Conservation (phyloP, 495 filamentous ascomycete genomes). For the Pyrenopolyporus hunteri region DNA sequence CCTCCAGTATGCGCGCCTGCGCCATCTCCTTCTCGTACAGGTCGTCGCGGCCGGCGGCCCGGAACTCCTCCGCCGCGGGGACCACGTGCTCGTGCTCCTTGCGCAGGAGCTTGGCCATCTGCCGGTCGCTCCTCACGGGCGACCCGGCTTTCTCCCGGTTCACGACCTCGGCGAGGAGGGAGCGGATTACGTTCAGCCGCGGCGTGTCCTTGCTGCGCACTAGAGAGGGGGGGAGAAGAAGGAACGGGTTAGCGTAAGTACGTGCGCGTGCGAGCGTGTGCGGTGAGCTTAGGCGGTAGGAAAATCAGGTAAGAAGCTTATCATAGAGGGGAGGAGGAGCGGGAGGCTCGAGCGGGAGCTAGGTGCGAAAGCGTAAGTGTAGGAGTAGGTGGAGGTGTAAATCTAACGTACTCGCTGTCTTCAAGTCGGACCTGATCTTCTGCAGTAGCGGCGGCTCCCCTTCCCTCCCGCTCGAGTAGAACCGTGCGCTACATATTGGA, state of each 20-base stretch:
- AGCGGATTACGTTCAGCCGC: slow-evolving; percentile 59
- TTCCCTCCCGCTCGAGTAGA: slow-evolving; percentile 45
- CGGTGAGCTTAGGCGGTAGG: not conserved
- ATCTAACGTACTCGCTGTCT: slow-evolving; percentile 57
- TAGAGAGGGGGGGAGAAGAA: not conserved
- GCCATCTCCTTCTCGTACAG: slow-evolving; percentile 60
- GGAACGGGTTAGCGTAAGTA: not conserved
- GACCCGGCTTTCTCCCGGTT: slow-evolving; percentile 63
- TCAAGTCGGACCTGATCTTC: slow-evolving; percentile 62
- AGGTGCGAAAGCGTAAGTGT: not conserved
- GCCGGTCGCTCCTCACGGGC: slow-evolving; percentile 61
- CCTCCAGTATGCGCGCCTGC: slow-evolving; percentile 54
- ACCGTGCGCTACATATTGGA: slow-evolving; percentile 28
- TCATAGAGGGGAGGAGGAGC: too few species aligned
- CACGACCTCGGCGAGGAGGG: slow-evolving; percentile 57
- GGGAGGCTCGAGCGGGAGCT: too few species aligned
- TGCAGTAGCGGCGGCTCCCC: slow-evolving; percentile 46
- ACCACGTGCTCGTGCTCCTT: slow-evolving; percentile 49
- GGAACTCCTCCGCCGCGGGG: slow-evolving; percentile 58
- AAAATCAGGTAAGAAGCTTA: too few species aligned
- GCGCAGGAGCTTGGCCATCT: slow-evolving; percentile 60
- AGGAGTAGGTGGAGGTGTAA: not conserved
- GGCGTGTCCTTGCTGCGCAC: slow-evolving; percentile 63
- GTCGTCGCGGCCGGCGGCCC: slow-evolving; percentile 57
- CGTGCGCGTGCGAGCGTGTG: not conserved